These are phyloP conservation scores for Phoma sp. DNA, from an alignment of 2,329 filamentous ascomycete genomes.

Conservation along the genomic window DNA sequence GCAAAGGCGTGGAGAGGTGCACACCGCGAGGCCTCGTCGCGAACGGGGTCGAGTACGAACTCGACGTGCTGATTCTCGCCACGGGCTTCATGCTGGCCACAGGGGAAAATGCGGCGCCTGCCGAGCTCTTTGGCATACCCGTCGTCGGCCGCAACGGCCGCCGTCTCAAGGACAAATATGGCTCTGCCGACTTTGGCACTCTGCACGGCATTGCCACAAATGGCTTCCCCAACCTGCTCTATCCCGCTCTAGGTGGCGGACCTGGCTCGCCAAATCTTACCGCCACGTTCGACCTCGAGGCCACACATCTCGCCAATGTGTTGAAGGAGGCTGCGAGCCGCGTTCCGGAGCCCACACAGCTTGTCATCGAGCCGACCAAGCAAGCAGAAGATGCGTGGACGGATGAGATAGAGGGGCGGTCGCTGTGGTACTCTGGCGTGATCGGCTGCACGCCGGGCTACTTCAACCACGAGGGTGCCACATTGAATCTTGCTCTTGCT, in stretches of 20 bases:
- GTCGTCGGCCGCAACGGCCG: conserved; percentile 54
- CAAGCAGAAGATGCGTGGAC: neutral
- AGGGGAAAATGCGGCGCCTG: conserved; percentile 24
- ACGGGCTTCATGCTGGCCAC: too few relatives aligned
- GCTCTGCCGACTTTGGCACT: conserved; percentile 33
- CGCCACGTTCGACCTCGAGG: neutral
- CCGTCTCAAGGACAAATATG: conserved; percentile 44
- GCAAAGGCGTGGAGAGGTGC: conserved; percentile 57
- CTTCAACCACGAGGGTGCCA: conserved; percentile 1
- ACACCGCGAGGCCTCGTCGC: conserved; percentile 57
- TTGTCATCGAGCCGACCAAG: neutral
- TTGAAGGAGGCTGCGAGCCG: neutral
- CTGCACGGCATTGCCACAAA: conserved; percentile 50
- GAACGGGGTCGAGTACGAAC: conserved; percentile 55
- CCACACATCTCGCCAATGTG: neutral
- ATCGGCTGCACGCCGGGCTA: neutral
- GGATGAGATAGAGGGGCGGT: neutral
- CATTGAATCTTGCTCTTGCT: too few relatives aligned
- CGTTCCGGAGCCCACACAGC: neutral
- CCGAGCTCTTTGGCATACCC: conserved; percentile 33
- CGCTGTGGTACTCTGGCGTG: conserved; percentile 1
- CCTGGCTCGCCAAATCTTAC: neutral
- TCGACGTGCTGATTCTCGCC: conserved; percentile 55
- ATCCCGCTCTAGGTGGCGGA: neutral
- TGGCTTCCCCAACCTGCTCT: conserved; percentile 14